Evolutionary conservation across 768 basidiomycete species (phyloP), one percentile per base, ranked within the genome.

Genomic region (Leccinum ochraceum): DNA sequence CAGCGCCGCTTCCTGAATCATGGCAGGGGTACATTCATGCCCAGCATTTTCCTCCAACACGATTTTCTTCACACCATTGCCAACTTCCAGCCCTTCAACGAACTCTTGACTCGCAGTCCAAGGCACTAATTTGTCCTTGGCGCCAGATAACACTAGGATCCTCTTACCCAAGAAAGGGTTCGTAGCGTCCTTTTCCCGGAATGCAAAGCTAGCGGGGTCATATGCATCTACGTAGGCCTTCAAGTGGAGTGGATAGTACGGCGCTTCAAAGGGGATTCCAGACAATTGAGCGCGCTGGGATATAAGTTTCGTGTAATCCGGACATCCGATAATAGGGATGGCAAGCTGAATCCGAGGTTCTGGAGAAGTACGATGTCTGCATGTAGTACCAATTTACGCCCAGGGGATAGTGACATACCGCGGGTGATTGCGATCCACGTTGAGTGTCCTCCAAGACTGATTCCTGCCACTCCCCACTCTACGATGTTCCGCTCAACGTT

Each of bases 391-490:
- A 57, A 16, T 7, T 32, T 20, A 2, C 13, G 16, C 11, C 13
- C 24, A 20, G 46, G 28, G 13, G 22, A 48, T 24, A 39, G 26
- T 16, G 10, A 53, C 70, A 16, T 69, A 77, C 82, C 81, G 63
- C 77, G 76, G 22, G 81, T 68, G 37, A 92, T 80, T 2, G 80
- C 77, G 32, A 89, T 80, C 93, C 94, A 95, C 0, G 90, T 80
- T 0, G 91, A 81, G 70, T 97, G 93, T 0, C 93, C 94, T 1
- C 94, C 94, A 1, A 97, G 83, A 61, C 89, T 91, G 65, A 89
- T 80, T 0, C 94, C 94, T 0, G 84, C 81, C 3, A 89, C 78
- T 11, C 85, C 85, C 87, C 89, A 97, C 58, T 84, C 80, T 6
- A 75, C 79, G 39, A 95, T 81, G 14, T 67, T 70, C 28, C 83